Percentiles rank a stretch among this genome's conserved stretches.
Evolutionary conservation across 345 rosid species (phyloP).

Genomic region (Toxicodendron radicans): DNA sequence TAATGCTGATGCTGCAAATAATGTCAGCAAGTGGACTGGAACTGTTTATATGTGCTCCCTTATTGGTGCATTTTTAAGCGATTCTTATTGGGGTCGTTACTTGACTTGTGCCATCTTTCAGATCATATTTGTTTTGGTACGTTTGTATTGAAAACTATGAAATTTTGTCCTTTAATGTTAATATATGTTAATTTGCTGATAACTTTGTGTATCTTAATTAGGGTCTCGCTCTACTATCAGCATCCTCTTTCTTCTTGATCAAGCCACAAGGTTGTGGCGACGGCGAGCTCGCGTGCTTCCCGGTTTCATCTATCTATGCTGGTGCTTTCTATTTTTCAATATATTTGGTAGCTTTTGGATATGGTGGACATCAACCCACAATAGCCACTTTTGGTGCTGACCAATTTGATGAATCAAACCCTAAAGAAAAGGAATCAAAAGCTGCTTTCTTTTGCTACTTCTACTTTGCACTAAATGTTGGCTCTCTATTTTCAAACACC

Average conservation of each 20-base stretch:
- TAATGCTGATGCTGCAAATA: conserved; percentile 83
- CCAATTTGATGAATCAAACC: conserved; percentile 55
- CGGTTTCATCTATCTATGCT: conserved; percentile 42
- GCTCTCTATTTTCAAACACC: conserved; percentile 77
- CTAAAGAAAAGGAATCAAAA: conserved; percentile 36
- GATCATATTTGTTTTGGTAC: conserved; percentile 49
- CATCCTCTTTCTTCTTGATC: conserved; percentile 61
- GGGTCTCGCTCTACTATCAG: conserved; percentile 65
- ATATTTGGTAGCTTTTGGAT: conserved; percentile 79
- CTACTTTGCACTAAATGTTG: conserved; percentile 72
- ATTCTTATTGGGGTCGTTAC: conserved; percentile 96
- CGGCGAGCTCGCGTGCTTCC: conserved; percentile 38
- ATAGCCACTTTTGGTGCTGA: conserved; percentile 89
- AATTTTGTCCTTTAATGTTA: too few species aligned
- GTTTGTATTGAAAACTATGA: too few species aligned
- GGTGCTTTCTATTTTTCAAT: conserved; percentile 62
- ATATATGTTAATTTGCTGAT: neutral
- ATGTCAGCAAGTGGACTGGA: conserved; percentile 92
- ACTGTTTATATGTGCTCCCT: conserved; percentile 87
- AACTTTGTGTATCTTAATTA: conserved; percentile 10
- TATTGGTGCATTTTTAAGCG: conserved; percentile 89
- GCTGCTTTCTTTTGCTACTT: conserved; percentile 70
- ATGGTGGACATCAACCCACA: conserved; percentile 91
- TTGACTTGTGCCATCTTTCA: conserved; percentile 67
- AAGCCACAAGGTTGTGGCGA: conserved; percentile 76